Conservation (phyloP, 805 yeast genomes). For the Candida ovalis region DNA sequence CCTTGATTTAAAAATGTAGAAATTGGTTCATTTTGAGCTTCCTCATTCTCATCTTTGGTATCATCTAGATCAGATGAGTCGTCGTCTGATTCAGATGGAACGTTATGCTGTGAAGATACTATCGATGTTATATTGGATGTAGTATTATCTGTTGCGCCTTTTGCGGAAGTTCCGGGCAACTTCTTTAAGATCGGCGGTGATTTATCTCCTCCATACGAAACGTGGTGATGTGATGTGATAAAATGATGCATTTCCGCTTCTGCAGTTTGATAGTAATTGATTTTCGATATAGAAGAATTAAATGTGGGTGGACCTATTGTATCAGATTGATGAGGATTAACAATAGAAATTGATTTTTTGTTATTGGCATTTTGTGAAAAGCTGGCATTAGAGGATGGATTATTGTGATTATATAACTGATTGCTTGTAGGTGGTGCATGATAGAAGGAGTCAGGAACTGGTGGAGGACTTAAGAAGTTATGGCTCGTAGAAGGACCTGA, state of each 20-base stretch:
- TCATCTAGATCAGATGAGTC: neutral
- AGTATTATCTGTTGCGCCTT: neutral
- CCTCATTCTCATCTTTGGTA: neutral
- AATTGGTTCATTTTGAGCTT: neutral
- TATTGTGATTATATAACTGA: neutral
- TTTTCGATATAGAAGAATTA: slow-evolving; percentile 21
- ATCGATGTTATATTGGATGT: neutral
- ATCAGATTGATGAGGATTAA: slow-evolving; percentile 8
- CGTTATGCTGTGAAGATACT: neutral
- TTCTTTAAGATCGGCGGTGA: neutral
- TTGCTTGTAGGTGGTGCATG: neutral
- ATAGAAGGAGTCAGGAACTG: neutral
- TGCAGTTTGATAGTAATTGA: slow-evolving; percentile 21
- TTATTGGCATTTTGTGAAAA: slow-evolving; percentile 5
- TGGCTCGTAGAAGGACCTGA: neutral
- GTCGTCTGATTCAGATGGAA: neutral
- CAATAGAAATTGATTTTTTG: slow-evolving; percentile 17
- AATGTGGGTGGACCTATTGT: slow-evolving; percentile 8
- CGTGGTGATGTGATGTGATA: slow-evolving; percentile 11
- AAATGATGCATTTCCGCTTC: slow-evolving; percentile 11
- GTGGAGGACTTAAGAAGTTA: neutral
- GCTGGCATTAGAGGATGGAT: neutral
- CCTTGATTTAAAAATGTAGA: neutral
- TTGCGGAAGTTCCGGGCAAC: neutral
- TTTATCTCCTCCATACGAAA: neutral